These are phyloP conservation scores for Coccomyxa subellipsoidea DNA, from an alignment of 163 green algal species.

Conservation along the genomic window DNA sequence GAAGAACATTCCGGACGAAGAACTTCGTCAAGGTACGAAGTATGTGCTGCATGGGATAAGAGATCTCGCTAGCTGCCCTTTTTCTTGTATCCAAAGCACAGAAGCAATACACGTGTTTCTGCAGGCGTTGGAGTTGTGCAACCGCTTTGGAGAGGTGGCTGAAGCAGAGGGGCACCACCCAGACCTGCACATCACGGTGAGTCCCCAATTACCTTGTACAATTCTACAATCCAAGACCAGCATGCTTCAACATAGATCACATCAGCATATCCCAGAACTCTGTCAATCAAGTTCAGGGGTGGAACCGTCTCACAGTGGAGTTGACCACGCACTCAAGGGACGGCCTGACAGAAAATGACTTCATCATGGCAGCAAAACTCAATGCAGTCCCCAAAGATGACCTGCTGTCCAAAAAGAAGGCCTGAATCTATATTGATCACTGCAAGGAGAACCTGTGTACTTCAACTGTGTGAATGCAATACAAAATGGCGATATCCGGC, in stretches of 20 bases:
- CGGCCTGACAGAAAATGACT: slow-evolving; percentile 80
- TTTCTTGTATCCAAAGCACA: too few relatives aligned
- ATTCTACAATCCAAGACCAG: too few relatives aligned
- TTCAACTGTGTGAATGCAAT: too few relatives aligned
- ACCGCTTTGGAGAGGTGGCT: slow-evolving; percentile 34
- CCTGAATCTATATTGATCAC: too few relatives aligned
- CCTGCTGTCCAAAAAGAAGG: slow-evolving; percentile 46
- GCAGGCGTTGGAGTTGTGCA: slow-evolving; percentile 35
- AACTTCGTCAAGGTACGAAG: slow-evolving; percentile 31
- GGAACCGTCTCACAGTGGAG: slow-evolving; percentile 57
- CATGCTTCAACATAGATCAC: too few relatives aligned
- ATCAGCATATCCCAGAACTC: too few relatives aligned
- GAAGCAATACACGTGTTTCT: too few relatives aligned
- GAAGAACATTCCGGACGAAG: slow-evolving; percentile 11
- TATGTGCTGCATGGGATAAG: too few relatives aligned
- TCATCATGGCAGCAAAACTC: slow-evolving; percentile 76
- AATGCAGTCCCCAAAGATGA: slow-evolving; percentile 55
- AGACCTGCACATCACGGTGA: slow-evolving; percentile 27
- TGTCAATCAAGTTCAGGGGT: slow-evolving; percentile 38
- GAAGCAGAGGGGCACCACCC: slow-evolving; percentile 39
- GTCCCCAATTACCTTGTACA: not conserved
- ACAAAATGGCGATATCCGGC: too few relatives aligned
- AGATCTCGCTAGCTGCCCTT: too few relatives aligned
- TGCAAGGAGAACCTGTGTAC: too few relatives aligned
- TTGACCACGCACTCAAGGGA: slow-evolving; percentile 64